Evolutionary conservation across 352 stramenopile species (phyloP), one percentile per base, ranked within the genome.

Genomic region (Globisporangium emineosum): DNA sequence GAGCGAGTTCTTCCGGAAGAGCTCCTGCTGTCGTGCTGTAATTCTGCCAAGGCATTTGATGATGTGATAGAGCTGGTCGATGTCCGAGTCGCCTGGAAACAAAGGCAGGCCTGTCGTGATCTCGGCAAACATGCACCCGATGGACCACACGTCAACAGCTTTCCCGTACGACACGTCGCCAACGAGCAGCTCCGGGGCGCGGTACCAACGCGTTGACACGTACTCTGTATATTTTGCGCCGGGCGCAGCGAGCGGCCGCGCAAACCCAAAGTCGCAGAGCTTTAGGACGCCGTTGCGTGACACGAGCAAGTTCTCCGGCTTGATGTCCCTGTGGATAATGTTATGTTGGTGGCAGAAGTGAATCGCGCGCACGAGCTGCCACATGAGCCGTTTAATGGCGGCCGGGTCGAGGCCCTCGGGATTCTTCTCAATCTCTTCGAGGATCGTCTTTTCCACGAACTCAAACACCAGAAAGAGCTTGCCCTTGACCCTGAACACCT

Each of bases 71-170:
- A 94, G 68, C 69, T 93, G 97, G 76, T 99, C 96, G 68, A 99
- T 97, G 61, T 99, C 95, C 43, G 97, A 98, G 68, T 98, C 92
- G 15, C 97, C 97, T 1, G 97, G 96, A 53, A 99, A 97, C 15
- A 99, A 89, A 1, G 96, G 97, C 21, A 99, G 65, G 0, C 97
- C 96, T 2, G 98, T 91, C 67, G 98, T 98, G 47, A 99, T 90
- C 77, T 99, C 97, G 19, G 94, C 93, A 55, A 96, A 94, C 68
- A 99, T 97, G 78, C 96, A 99, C 42, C 96, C 97, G 29, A 98
- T 89, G 17, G 91, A 97, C 97, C 97, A 99, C 43, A 99, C 93
- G 64, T 99, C 97, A 35, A 99, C 97, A 7, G 91, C 93, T 60
- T 96, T 97, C 54, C 97, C 96, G 68, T 99, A 99, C 12, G 76